Conservation (phyloP, 2,329 filamentous ascomycete species). For the Diaporthe ilicicola region DNA sequence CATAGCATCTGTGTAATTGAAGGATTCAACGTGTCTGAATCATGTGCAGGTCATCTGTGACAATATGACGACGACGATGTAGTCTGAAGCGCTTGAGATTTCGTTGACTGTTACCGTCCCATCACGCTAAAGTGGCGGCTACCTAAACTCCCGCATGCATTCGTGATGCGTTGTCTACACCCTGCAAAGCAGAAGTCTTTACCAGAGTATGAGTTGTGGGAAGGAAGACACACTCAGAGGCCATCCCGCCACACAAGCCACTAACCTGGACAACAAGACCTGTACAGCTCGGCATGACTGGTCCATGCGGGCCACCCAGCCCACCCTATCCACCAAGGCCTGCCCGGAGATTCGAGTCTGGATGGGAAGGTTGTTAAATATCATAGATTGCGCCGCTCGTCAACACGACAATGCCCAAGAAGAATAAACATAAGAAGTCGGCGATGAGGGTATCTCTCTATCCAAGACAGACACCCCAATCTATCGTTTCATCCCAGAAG, state of each 20-base stretch:
- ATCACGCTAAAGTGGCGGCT: not conserved
- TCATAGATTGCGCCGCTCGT: not conserved
- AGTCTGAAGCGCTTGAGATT: not conserved
- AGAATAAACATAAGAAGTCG: not conserved
- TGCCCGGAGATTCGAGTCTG: not conserved
- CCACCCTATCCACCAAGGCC: not conserved
- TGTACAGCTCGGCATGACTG: not conserved
- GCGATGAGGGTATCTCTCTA: constrained; percentile 19
- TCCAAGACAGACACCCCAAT: constrained; percentile 25
- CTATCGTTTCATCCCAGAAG: constrained; percentile 5
- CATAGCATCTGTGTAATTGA: constrained; percentile 14
- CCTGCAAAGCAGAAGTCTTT: not conserved
- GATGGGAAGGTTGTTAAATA: not conserved
- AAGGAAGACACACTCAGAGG: too few species aligned
- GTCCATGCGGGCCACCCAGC: not conserved
- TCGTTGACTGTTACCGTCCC: not conserved
- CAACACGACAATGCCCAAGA: not conserved
- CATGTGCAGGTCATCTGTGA: not conserved
- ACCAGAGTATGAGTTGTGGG: not conserved
- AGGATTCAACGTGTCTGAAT: not conserved
- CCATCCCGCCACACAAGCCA: not conserved
- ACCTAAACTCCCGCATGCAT: not conserved
- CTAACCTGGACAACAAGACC: not conserved
- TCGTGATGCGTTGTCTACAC: not conserved
- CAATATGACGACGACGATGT: not conserved